A percentile compares a stretch with the other conserved stretches of the same genome.
These are phyloP conservation scores for Aspergillus oerlinghausenensis DNA, from an alignment of 2,329 filamentous ascomycete species.

Conservation along the genomic window DNA sequence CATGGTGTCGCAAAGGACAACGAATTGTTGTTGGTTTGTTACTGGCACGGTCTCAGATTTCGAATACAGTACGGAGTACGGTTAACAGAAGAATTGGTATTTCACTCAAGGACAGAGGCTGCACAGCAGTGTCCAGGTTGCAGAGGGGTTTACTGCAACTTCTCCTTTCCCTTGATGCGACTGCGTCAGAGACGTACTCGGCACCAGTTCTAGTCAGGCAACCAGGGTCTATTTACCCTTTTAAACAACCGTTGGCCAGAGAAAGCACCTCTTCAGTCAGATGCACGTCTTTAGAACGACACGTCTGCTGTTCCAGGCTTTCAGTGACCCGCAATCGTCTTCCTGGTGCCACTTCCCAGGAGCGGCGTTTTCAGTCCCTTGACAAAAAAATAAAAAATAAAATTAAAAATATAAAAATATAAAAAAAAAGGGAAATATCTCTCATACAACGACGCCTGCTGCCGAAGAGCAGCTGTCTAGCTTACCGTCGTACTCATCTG, in stretches of 20 bases:
- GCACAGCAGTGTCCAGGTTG: neutral
- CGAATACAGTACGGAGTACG: slow-evolving; percentile 5
- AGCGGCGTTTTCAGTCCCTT: neutral
- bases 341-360: slow-evolving; percentile 17
- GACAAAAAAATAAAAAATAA: neutral
- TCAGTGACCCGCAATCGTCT: slow-evolving; percentile 18
- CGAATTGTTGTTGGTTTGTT: neutral
- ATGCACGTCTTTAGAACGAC: slow-evolving; percentile 1
- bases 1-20: slow-evolving; percentile 16
- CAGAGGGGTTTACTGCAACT: neutral
- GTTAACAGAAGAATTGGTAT: neutral
- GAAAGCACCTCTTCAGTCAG: neutral
- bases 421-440: slow-evolving; percentile 5
- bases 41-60: neutral
- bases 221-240: slow-evolving; percentile 17
- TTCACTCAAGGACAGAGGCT: neutral
- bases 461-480: neutral
- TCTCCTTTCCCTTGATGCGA: neutral
- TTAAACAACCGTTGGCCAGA: slow-evolving; percentile 18
- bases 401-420: too few species aligned
- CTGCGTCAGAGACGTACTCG: neutral
- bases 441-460: neutral
- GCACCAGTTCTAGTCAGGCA: slow-evolving; percentile 10
- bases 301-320: slow-evolving; percentile 13
- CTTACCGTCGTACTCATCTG: neutral